Evolutionary conservation across 2,329 filamentous ascomycete species (phyloP).

Genomic region (Colletotrichum sp.): DNA sequence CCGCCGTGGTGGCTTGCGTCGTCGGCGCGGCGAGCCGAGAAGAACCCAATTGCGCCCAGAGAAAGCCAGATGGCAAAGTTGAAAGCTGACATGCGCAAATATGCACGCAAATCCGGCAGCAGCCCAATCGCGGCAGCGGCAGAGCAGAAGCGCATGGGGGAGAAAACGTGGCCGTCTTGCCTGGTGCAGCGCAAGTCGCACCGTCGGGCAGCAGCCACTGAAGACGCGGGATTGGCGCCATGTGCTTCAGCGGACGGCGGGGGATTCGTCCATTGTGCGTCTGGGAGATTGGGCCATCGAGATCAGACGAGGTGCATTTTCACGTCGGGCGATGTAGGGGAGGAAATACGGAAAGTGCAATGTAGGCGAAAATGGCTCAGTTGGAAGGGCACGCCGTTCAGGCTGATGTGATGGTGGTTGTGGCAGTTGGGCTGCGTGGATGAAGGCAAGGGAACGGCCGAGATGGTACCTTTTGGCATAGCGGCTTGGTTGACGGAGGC

Average conservation of each 20-base stretch:
- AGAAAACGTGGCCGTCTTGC: neutral
- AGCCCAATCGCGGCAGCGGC: neutral
- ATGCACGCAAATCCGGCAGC: neutral
- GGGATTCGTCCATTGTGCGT: neutral
- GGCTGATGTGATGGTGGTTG: constrained; percentile 1
- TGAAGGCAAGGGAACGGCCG: neutral
- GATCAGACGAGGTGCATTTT: neutral
- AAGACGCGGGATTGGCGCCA: constrained; percentile 15
- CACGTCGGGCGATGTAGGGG: neutral
- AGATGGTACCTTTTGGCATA: neutral
- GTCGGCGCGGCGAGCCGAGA: constrained; percentile 4
- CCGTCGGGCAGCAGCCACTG: neutral
- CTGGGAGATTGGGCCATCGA: neutral
- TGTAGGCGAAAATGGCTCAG: constrained; percentile 10
- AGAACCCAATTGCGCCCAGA: neutral
- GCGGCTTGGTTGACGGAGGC: neutral
- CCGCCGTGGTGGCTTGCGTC: neutral
- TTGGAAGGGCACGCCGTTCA: neutral
- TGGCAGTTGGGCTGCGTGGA: neutral
- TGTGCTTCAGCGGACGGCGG: neutral
- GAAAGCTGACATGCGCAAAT: neutral
- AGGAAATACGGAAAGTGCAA: neutral
- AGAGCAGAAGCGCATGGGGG: neutral
- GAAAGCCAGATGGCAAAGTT: neutral
- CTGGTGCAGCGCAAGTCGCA: neutral